Percentiles rank a stretch among this genome's conserved stretches.
Conservation (phyloP, 805 yeast genomes). For the Jamesozyma lodderae region DNA sequence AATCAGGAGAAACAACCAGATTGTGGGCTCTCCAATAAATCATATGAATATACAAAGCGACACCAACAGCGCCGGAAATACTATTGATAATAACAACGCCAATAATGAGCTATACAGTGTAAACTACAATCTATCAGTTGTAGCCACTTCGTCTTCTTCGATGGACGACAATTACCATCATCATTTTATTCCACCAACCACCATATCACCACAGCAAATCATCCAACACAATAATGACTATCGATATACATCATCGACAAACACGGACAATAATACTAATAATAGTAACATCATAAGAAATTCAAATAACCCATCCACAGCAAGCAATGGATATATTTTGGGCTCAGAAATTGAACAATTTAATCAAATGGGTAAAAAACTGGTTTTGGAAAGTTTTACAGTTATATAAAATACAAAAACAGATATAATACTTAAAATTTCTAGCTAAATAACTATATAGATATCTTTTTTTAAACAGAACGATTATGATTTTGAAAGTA, state of each 20-base stretch:
- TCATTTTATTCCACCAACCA: slow-evolving; percentile 1
- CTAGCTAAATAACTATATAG: too few species aligned
- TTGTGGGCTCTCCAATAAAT: too few species aligned
- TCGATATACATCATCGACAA: not conserved
- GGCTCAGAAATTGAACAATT: slow-evolving; percentile 18
- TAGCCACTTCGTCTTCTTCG: not conserved
- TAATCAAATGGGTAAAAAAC: slow-evolving; percentile 13
- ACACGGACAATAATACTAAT: not conserved
- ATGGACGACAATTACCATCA: slow-evolving; percentile 1
- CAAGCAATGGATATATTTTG: slow-evolving; percentile 13
- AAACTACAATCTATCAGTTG: not conserved
- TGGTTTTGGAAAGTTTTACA: slow-evolving; percentile 13
- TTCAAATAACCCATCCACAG: not conserved
- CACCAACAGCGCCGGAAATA: not conserved
- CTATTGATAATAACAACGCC: not conserved
- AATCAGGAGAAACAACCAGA: not conserved
- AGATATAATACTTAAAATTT: not conserved
- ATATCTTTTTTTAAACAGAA: too few species aligned
- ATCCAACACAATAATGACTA: not conserved
- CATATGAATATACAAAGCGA: not conserved
- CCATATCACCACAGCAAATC: not conserved
- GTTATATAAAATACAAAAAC: slow-evolving; percentile 5
- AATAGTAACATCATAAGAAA: not conserved
- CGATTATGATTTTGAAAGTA: too few species aligned
- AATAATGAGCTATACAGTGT: not conserved